These are phyloP conservation scores for Penicillium pancosmium DNA, from an alignment of 495 filamentous ascomycete genomes.

Conservation along the genomic window DNA sequence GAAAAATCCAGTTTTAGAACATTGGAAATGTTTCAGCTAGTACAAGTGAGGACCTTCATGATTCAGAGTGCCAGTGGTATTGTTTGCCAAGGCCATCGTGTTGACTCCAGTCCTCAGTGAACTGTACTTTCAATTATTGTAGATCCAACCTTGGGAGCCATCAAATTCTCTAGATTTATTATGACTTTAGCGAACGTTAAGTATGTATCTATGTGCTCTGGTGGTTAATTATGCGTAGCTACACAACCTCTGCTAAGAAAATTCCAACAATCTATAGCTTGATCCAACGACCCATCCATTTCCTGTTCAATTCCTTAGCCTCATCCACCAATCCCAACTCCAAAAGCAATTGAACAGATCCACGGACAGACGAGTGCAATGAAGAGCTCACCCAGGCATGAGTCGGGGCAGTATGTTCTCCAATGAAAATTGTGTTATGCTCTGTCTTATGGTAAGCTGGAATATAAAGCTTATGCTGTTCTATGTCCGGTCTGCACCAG, in stretches of 20 bases:
- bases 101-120: too few relatives aligned
- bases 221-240: too few relatives aligned
- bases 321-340: constrained; percentile 69
- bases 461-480: constrained; percentile 65
- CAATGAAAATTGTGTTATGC: constrained; percentile 64
- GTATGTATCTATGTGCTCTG: too few relatives aligned
- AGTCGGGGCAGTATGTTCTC: constrained; percentile 69
- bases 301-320: constrained; percentile 60
- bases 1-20: too few relatives aligned
- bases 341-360: constrained; percentile 63
- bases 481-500: constrained; percentile 57
- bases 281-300: constrained; percentile 70
- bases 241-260: neutral
- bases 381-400: constrained; percentile 70
- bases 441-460: constrained; percentile 69
- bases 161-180: too few relatives aligned
- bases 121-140: too few relatives aligned
- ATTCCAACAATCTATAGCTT: constrained; percentile 6
- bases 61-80: too few relatives aligned
- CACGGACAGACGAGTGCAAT: constrained; percentile 62
- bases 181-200: too few relatives aligned
- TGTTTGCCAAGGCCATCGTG: too few relatives aligned
- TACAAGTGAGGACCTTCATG: too few relatives aligned
- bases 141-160: too few relatives aligned
- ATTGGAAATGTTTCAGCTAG: too few relatives aligned